Percentiles rank a stretch among this genome's conserved stretches.
Conservation (phyloP, 2,329 filamentous ascomycete genomes). For the Aspergillus texensis region DNA sequence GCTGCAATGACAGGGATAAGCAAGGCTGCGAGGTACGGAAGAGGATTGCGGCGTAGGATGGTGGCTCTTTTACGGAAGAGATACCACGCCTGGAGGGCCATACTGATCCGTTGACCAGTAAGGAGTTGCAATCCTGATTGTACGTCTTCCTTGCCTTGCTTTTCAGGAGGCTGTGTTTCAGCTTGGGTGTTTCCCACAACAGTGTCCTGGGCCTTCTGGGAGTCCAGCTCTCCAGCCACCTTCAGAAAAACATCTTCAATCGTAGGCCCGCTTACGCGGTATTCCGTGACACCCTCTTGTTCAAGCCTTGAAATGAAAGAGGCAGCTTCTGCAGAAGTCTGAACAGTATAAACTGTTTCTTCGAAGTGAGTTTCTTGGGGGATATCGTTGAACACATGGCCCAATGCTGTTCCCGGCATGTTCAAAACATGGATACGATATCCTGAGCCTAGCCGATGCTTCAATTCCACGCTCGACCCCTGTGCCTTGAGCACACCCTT, state of each 20-base stretch:
- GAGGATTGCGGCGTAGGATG: conserved; percentile 75
- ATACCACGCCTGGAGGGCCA: conserved; percentile 70
- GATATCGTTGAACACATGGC: conserved; percentile 57
- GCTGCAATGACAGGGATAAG: conserved; percentile 78
- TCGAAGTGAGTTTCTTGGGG: conserved; percentile 66
- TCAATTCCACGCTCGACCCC: conserved; percentile 83
- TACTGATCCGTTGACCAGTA: conserved; percentile 70
- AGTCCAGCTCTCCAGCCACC: conserved; percentile 74
- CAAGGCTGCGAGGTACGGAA: conserved; percentile 75
- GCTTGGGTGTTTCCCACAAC: conserved; percentile 17
- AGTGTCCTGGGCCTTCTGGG: conserved; percentile 12
- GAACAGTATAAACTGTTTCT: conserved; percentile 71
- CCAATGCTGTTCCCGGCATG: conserved; percentile 49
- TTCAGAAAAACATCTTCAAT: conserved; percentile 92
- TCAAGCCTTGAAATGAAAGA: conserved; percentile 72
- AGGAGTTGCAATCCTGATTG: conserved; percentile 51
- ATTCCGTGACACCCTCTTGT: conserved; percentile 68
- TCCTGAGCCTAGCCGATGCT: conserved; percentile 77
- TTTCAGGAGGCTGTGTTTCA: conserved; percentile 15
- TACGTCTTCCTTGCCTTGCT: conserved; percentile 16
- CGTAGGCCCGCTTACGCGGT: conserved; percentile 83
- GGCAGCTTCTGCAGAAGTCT: conserved; percentile 70
- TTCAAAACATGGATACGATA: conserved; percentile 79
- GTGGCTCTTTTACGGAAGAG: conserved; percentile 77
- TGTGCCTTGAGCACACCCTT: conserved; percentile 80